phyloP scores from a whole-genome alignment of 2,329 filamentous ascomycete species.

The Aciculosporium take region DNA sequence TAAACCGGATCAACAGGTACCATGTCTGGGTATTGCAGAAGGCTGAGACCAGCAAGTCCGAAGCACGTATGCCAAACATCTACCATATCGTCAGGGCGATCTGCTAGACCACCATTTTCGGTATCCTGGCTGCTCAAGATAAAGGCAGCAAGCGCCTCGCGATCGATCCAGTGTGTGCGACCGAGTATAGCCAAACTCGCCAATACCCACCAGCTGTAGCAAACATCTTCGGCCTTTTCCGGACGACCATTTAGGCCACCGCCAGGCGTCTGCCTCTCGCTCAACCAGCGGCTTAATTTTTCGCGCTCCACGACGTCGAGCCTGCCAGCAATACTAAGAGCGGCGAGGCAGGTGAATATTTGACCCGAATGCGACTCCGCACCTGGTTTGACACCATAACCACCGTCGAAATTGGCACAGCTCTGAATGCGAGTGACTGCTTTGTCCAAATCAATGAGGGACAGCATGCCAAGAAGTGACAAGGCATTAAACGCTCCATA shows the following conservation, averaged over 20 bases:
- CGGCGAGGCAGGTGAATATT: constrained; percentile 86
- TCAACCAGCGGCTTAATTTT: constrained; percentile 76
- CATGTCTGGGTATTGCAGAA: constrained; percentile 64
- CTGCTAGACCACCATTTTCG: constrained; percentile 71
- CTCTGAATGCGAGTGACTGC: constrained; percentile 66
- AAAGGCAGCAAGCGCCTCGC: constrained; percentile 60
- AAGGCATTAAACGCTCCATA: constrained; percentile 83
- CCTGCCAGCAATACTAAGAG: constrained; percentile 67
- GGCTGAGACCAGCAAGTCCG: constrained; percentile 72
- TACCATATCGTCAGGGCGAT: constrained; percentile 85
- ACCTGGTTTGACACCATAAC: constrained; percentile 77
- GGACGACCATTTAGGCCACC: constrained; percentile 89
- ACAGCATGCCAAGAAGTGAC: constrained; percentile 62
- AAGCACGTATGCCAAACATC: constrained; percentile 96
- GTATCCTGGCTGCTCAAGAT: constrained; percentile 82
- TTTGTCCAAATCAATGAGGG: constrained; percentile 62
- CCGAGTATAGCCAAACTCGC: constrained; percentile 83
- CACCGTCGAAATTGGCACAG: constrained; percentile 89
- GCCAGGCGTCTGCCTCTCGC: constrained; percentile 74
- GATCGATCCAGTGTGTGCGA: constrained; percentile 85
- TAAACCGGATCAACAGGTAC: constrained; percentile 79
- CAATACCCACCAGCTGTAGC: constrained; percentile 98
- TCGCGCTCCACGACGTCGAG: constrained; percentile 74
- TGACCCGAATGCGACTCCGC: constrained; percentile 92
- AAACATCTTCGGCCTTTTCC: constrained; percentile 92